Conservation (phyloP, 2,329 filamentous ascomycete genomes). For the Aspergillus caelatus region DNA sequence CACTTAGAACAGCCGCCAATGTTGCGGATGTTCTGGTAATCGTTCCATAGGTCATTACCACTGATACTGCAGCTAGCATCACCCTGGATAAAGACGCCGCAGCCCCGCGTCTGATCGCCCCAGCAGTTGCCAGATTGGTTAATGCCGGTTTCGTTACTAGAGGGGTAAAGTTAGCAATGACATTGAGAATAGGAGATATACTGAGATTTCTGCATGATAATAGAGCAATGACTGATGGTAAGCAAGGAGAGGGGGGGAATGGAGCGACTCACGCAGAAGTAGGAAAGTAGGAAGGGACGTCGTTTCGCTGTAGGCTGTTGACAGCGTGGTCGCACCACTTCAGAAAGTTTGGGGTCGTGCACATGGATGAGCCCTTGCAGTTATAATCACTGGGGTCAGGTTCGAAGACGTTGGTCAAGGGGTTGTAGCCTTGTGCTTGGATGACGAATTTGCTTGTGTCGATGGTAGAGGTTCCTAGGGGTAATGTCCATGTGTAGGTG, state of each 20-base stretch:
- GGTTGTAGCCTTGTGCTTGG: constrained; percentile 19
- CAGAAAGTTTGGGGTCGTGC: constrained; percentile 13
- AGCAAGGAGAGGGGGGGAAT: not conserved
- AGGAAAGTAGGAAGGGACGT: constrained; percentile 9
- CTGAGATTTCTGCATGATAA: not conserved
- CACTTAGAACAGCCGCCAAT: constrained; percentile 20
- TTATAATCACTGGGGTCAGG: constrained; percentile 13
- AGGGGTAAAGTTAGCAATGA: not conserved
- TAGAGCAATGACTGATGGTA: not conserved
- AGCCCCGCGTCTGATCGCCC: constrained; percentile 18
- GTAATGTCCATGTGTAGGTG: constrained; percentile 20
- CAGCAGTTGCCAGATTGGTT: constrained; percentile 16
- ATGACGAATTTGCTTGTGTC: constrained; percentile 20
- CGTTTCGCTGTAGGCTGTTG: constrained; percentile 12
- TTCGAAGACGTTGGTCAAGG: constrained; percentile 11
- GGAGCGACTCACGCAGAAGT: constrained; percentile 8
- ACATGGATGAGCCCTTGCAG: constrained; percentile 17
- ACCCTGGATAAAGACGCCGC: constrained; percentile 17
- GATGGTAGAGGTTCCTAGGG: constrained; percentile 14
- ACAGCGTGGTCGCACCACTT: constrained; percentile 19
- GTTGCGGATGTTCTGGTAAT: constrained; percentile 20
- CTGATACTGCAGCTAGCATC: constrained; percentile 16
- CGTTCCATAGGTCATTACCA: constrained; percentile 19
- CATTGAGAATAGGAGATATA: constrained; percentile 2
- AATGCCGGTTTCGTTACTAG: constrained; percentile 9